Base-by-base conservation (phyloP, 176 grass and related monocot genomes). In the Carex scoparia region DNA sequence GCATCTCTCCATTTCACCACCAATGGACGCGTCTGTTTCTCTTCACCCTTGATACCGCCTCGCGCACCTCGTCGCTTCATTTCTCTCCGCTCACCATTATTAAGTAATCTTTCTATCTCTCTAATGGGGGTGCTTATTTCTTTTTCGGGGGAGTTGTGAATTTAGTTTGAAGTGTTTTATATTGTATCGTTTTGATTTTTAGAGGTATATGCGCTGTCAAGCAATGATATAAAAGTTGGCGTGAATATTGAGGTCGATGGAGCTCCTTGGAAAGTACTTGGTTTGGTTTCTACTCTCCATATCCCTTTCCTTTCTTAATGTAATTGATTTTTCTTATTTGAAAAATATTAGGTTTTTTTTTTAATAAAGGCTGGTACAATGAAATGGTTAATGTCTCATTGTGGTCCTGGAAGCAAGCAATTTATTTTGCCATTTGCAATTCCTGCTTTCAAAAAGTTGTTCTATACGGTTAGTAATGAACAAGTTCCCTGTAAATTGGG, bases 151-250 rank as follows among this genome's bases (percentile, higher is more conserved):
- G 33, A 35, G 33, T 1, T 35, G 33, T 35, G 33, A 35, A 35
- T 35, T 35, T 35, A 1, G 33, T 35, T 35, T 35, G 33, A 84
- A 54, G 30, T 35, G 40, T 66, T 12, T 30, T 84, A 53, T 6
- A 4, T 63, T 27, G 53, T 19, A 32, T 10, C 33, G 12, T 84
- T 79, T 10, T 5, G 38, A 16, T 14, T 77, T 86, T 48, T 80
- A 99, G 96, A 90, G 68, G 71, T 99, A 33, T 99, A 92, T 68
- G 80, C 91, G 0, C 32, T 99, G 15, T 99, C 96, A 35, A 99
- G 96, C 85, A 95, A 99, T 59, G 96, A 99, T 65, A 99, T 99
- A 84, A 94, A 88, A 86, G 91, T 95, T 9, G 96, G 96, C 48
- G 68, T 87, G 83, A 95, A 88, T 81, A 64, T 95, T 18, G 96